A percentile compares a stretch with the other conserved stretches of the same genome.
These are phyloP conservation scores for Colletotrichum tropicicola DNA, from an alignment of 2,329 filamentous ascomycete species.

Conservation along the genomic window DNA sequence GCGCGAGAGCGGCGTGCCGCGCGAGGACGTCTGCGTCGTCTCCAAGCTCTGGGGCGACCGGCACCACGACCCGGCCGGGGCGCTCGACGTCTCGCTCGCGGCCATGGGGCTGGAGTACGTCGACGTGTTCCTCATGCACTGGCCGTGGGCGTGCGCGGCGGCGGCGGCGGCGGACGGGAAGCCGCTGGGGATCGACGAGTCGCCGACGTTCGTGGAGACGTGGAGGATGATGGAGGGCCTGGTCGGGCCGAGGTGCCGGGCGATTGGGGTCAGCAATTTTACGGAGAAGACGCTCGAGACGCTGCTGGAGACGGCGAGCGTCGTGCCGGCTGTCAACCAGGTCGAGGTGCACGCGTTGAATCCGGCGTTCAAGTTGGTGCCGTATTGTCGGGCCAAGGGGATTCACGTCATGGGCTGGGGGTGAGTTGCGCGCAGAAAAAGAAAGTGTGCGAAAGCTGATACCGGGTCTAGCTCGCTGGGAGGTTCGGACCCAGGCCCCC, in stretches of 20 bases:
- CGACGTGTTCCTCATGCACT: constrained; percentile 47
- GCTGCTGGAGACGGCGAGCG: constrained; percentile 32
- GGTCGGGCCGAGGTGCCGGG: constrained; percentile 33
- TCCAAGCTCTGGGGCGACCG: constrained; percentile 46
- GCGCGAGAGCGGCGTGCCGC: constrained; percentile 39
- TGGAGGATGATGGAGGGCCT: constrained; percentile 38
- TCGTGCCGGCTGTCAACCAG: constrained; percentile 41
- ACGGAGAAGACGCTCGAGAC: constrained; percentile 37
- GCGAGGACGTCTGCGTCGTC: constrained; percentile 58
- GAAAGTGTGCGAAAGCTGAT: too few relatives aligned
- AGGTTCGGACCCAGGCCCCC: not conserved
- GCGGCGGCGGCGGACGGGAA: constrained; percentile 30
- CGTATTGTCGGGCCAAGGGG: constrained; percentile 38
- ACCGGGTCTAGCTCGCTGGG: not conserved
- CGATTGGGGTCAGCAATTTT: constrained; percentile 42
- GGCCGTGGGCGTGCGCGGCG: constrained; percentile 30
- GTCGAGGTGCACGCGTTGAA: constrained; percentile 42
- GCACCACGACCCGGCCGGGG: constrained; percentile 35
- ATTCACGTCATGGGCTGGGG: constrained; percentile 40
- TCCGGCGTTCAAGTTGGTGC: constrained; percentile 38
- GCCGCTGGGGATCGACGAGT: constrained; percentile 29
- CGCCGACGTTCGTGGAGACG: constrained; percentile 35
- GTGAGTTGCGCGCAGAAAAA: too few relatives aligned
- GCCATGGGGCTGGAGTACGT: constrained; percentile 39
- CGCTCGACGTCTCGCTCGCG: constrained; percentile 36